phyloP scores from a whole-genome alignment of 208 protist species.

The Wallacemonas sp. region DNA sequence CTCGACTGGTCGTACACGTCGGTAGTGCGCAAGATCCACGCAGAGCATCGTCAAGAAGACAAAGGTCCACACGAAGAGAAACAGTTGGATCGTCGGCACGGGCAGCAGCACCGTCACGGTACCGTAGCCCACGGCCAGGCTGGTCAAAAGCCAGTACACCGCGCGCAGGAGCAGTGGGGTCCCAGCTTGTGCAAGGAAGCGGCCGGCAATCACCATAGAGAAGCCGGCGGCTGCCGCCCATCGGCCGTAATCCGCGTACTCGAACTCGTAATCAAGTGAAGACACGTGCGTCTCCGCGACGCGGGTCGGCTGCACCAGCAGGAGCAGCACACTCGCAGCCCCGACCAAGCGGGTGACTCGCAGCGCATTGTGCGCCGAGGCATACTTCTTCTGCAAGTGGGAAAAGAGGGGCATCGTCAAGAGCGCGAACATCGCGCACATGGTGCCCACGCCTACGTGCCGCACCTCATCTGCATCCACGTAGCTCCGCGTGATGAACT shows the following conservation, averaged over 20 bases:
- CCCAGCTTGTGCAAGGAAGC: conserved; percentile 31
- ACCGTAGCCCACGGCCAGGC: conserved; percentile 42
- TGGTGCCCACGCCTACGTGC: conserved; percentile 60
- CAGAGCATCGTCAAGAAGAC: conserved; percentile 53
- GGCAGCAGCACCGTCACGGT: conserved; percentile 58
- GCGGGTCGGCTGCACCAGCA: conserved; percentile 49
- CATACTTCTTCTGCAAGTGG: conserved; percentile 40
- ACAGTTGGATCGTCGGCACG: conserved; percentile 42
- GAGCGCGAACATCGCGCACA: conserved; percentile 47
- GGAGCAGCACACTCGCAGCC: conserved; percentile 36
- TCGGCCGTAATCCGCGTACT: conserved; percentile 30
- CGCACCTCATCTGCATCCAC: conserved; percentile 47
- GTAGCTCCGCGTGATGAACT: conserved; percentile 81
- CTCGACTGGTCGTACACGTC: conserved; percentile 34
- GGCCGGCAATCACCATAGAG: conserved; percentile 37
- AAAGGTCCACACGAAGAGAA: conserved; percentile 41
- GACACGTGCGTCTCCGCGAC: conserved; percentile 26
- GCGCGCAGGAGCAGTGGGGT: conserved; percentile 35
- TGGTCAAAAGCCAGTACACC: conserved; percentile 50
- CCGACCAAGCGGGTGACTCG: conserved; percentile 20
- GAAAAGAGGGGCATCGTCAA: conserved; percentile 61
- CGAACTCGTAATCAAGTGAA: conserved; percentile 44
- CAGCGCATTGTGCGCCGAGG: conserved; percentile 13
- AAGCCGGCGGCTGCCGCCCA: conserved; percentile 35
- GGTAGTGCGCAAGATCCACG: conserved; percentile 72